phyloP scores from a whole-genome alignment of 352 stramenopile genomes.

The Phytophthora uliginosa region DNA sequence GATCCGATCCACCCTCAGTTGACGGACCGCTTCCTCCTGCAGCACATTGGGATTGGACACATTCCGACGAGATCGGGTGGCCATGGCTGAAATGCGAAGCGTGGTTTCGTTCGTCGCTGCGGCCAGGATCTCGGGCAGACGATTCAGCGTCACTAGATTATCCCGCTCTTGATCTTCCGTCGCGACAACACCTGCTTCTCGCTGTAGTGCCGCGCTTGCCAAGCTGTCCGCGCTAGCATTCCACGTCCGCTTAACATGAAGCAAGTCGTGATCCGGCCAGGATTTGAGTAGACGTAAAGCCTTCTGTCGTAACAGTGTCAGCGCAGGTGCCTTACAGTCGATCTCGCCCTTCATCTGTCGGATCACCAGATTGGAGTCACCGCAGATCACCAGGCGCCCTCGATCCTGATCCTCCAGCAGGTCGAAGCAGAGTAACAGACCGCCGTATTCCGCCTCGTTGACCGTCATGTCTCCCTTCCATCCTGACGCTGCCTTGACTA shows the following conservation, averaged over 20 bases:
- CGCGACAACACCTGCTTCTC: not conserved
- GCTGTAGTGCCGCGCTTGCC: not conserved
- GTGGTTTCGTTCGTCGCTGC: too few relatives aligned
- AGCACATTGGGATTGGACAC: not conserved
- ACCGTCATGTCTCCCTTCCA: conserved; percentile 13
- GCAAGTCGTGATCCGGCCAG: not conserved
- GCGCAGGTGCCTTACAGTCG: not conserved
- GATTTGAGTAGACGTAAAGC: not conserved
- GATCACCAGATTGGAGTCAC: conserved; percentile 12
- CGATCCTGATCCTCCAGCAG: not conserved
- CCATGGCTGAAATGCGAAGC: too few relatives aligned
- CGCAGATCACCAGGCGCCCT: not conserved
- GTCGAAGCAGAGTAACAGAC: not conserved
- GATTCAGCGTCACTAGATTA: conserved; percentile 6
- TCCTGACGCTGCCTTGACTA: not conserved
- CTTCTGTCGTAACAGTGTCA: not conserved
- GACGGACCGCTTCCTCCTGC: not conserved
- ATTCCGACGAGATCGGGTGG: too few relatives aligned
- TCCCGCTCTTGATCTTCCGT: not conserved
- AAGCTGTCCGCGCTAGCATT: conserved; percentile 2
- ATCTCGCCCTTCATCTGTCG: conserved; percentile 10
- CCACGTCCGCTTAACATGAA: conserved; percentile 9
- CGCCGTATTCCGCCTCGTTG: conserved; percentile 36
- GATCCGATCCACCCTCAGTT: not conserved
- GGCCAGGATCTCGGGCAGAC: too few relatives aligned